Evolutionary conservation across 139 green algal species (phyloP).

Genomic region (Pseudopediastrum boryanum): DNA sequence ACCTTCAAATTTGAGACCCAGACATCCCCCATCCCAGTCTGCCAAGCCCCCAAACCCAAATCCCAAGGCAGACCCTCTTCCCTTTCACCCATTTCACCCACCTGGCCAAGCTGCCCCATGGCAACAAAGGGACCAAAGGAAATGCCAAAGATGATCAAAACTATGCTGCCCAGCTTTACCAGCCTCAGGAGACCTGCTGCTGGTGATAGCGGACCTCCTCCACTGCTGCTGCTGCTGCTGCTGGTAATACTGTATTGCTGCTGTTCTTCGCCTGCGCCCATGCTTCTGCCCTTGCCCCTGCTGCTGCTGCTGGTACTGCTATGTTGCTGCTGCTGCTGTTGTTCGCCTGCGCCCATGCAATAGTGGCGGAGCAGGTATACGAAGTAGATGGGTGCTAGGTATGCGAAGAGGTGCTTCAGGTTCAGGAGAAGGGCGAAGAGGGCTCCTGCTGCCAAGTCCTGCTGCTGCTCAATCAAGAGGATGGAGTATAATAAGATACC

Average conservation of each 20-base stretch:
- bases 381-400: conserved; percentile 82
- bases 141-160: conserved; percentile 58
- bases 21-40: too few species aligned
- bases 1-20: too few species aligned
- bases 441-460: conserved; percentile 42
- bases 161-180: conserved; percentile 44
- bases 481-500: conserved; percentile 79
- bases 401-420: conserved; percentile 95
- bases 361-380: conserved; percentile 79
- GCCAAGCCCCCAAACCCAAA: too few species aligned
- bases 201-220: background rate
- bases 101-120: conserved; percentile 63
- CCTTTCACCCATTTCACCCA: too few species aligned
- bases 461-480: conserved; percentile 34
- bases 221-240: background rate
- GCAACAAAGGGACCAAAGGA: conserved; percentile 81
- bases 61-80: too few species aligned
- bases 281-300: conserved; percentile 16
- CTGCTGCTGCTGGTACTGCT: background rate
- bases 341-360: conserved; percentile 41
- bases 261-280: conserved; percentile 7
- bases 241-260: conserved; percentile 6
- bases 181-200: conserved; percentile 35
- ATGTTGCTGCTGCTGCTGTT: background rate
- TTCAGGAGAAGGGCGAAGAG: conserved; percentile 90